phyloP scores from a whole-genome alignment of 2,329 filamentous ascomycete genomes.

The Cladophialophora bantiana region DNA sequence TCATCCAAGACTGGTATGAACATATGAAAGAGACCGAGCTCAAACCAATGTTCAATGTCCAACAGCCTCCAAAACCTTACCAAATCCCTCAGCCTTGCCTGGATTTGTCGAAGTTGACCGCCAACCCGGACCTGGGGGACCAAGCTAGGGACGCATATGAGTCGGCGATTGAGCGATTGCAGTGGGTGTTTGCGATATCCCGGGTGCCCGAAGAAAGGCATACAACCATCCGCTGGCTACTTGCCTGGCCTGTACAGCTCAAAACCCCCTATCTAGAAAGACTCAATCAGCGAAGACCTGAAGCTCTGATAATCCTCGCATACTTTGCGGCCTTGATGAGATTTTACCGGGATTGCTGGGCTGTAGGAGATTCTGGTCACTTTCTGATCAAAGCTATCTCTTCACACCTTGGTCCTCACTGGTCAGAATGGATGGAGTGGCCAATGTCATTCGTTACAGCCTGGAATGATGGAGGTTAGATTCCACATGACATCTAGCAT shows the following conservation, averaged over 20 bases:
- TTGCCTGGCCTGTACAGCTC: conserved; percentile 30
- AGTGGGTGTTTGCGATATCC: conserved; percentile 27
- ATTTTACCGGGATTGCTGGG: conserved; percentile 45
- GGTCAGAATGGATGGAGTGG: conserved; percentile 43
- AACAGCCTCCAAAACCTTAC: conserved; percentile 23
- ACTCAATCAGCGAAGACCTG: conserved; percentile 47
- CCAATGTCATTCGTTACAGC: conserved; percentile 25
- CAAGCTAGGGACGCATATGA: conserved; percentile 26
- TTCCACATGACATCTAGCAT: not conserved
- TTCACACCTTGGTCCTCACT: conserved; percentile 40
- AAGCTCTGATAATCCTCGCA: conserved; percentile 53
- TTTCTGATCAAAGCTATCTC: conserved; percentile 41
- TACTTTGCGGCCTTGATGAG: conserved; percentile 53
- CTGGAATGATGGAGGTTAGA: not conserved
- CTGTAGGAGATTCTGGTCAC: conserved; percentile 43
- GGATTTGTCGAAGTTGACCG: conserved; percentile 16
- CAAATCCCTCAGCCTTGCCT: conserved; percentile 24
- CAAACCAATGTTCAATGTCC: conserved; percentile 16
- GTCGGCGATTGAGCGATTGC: conserved; percentile 28
- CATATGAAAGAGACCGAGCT: conserved; percentile 20
- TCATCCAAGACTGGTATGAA: conserved; percentile 24
- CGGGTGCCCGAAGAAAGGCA: conserved; percentile 12
- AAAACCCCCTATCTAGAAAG: conserved; percentile 43
- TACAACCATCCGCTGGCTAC: conserved; percentile 22
- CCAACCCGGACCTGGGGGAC: conserved; percentile 17